Conservation (phyloP, 176 grass and related monocot species). For the Ampelocalamus luodianensis region DNA sequence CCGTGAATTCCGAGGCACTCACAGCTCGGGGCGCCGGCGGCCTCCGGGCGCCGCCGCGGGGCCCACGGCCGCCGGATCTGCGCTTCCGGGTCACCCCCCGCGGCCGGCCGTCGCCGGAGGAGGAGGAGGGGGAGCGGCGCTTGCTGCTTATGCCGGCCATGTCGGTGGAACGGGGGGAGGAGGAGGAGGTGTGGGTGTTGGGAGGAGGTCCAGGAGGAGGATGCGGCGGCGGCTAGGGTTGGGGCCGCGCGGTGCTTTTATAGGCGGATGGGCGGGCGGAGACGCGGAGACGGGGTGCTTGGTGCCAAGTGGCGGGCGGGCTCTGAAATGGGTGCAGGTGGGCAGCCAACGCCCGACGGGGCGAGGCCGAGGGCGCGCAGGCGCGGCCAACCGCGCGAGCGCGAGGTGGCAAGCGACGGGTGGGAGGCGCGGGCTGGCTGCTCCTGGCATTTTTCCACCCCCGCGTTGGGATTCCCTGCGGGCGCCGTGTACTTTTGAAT, state of each 20-base stretch:
- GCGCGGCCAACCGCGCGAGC: constrained; percentile 52
- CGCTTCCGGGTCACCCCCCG: constrained; percentile 45
- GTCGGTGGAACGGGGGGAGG: constrained; percentile 2
- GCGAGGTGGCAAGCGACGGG: constrained; percentile 60
- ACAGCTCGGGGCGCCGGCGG: constrained; percentile 42
- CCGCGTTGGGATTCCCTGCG: constrained; percentile 58
- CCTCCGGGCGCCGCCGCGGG: constrained; percentile 38
- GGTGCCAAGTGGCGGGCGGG: constrained; percentile 55
- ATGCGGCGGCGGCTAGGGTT: constrained; percentile 59
- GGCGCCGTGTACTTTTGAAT: constrained; percentile 36
- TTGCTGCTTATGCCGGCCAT: constrained; percentile 56
- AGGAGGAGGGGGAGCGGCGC: constrained; percentile 46
- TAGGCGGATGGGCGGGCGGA: constrained; percentile 46
- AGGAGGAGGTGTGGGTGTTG: background rate
- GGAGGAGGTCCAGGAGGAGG: constrained; percentile 8
- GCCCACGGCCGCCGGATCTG: constrained; percentile 39
- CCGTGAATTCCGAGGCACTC: constrained; percentile 70
- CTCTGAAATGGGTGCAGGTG: constrained; percentile 55
- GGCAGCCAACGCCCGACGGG: constrained; percentile 39
- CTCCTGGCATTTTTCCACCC: background rate
- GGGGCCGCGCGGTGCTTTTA: constrained; percentile 51
- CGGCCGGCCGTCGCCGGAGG: background rate
- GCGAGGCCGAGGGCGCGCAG: constrained; percentile 28
- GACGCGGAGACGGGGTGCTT: constrained; percentile 46
- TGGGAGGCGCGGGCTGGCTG: constrained; percentile 58